These are phyloP conservation scores for Saccharomycopsis schoenii DNA, from an alignment of 805 yeast genomes.

Conservation along the genomic window DNA sequence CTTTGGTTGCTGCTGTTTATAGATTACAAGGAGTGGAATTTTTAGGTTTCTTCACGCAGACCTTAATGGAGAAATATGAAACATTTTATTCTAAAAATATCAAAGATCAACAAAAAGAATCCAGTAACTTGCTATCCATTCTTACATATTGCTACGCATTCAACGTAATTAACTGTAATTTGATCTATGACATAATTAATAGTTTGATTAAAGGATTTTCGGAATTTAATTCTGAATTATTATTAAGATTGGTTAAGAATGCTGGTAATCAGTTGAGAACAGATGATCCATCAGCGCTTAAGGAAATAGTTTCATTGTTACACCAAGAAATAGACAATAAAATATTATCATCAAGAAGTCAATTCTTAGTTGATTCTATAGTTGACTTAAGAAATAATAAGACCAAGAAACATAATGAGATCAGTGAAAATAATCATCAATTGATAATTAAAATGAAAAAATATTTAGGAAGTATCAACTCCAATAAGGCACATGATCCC, in stretches of 20 bases:
- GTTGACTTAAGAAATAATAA: slow-evolving; percentile 82
- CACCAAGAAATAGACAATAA: slow-evolving; percentile 35
- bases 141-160: slow-evolving; percentile 70
- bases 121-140: slow-evolving; percentile 61
- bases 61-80: slow-evolving; percentile 63
- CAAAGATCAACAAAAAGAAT: slow-evolving; percentile 31
- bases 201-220: slow-evolving; percentile 42
- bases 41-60: slow-evolving; percentile 80
- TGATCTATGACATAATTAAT: slow-evolving; percentile 69
- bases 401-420: slow-evolving; percentile 42
- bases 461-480: slow-evolving; percentile 42
- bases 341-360: slow-evolving; percentile 51
- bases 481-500: slow-evolving; percentile 52
- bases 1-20: slow-evolving; percentile 65
- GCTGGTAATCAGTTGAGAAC: slow-evolving; percentile 80
- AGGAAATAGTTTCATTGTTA: slow-evolving; percentile 58
- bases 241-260: slow-evolving; percentile 60
- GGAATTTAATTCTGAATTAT: slow-evolving; percentile 68
- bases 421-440: slow-evolving; percentile 30
- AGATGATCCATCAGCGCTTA: slow-evolving; percentile 82
- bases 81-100: slow-evolving; percentile 29
- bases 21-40: slow-evolving; percentile 76
- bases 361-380: slow-evolving; percentile 76
- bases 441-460: slow-evolving; percentile 53
- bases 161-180: slow-evolving; percentile 61